A percentile compares a stretch with the other conserved stretches of the same genome.
Evolutionary conservation across 768 basidiomycete species (phyloP).

Genomic region (Suillus subluteus): DNA sequence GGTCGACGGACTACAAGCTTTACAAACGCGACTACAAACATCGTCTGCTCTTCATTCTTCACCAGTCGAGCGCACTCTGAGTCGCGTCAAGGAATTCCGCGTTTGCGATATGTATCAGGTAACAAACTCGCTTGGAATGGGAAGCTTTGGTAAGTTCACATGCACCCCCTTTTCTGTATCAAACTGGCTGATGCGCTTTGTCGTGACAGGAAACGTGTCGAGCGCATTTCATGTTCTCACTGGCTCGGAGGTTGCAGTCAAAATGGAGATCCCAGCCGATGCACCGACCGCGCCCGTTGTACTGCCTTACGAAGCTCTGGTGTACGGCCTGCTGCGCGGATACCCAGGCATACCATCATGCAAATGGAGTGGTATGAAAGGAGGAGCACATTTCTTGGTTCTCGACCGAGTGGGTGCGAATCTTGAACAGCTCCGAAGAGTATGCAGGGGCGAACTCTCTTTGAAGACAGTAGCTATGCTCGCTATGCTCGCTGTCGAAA

Average conservation of each 20-base stretch:
- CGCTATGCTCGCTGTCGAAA: too few relatives aligned
- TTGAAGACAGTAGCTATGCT: too few relatives aligned
- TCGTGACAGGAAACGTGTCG: conserved; percentile 14
- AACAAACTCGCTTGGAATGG: not conserved
- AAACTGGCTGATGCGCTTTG: not conserved
- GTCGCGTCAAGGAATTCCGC: not conserved
- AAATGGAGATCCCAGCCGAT: conserved; percentile 6
- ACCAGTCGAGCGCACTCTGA: not conserved
- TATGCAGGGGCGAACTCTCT: too few relatives aligned
- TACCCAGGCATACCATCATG: conserved; percentile 17
- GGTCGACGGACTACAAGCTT: not conserved
- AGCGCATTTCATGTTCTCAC: conserved; percentile 17
- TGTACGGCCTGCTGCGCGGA: conserved; percentile 16
- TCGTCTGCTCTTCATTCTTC: not conserved
- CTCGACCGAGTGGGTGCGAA: conserved; percentile 24
- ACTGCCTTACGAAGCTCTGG: conserved; percentile 17
- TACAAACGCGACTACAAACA: not conserved
- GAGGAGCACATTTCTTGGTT: conserved; percentile 17
- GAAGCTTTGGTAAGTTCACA: conserved; percentile 10
- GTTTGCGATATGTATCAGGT: not conserved
- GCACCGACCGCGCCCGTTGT: conserved; percentile 3
- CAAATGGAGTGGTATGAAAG: conserved; percentile 20
- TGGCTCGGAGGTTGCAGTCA: conserved; percentile 21
- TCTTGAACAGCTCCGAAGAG: too few relatives aligned
- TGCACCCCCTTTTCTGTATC: not conserved